Evolutionary conservation across 2,329 filamentous ascomycete genomes (phyloP).

Genomic region (Sporothrix sp.): DNA sequence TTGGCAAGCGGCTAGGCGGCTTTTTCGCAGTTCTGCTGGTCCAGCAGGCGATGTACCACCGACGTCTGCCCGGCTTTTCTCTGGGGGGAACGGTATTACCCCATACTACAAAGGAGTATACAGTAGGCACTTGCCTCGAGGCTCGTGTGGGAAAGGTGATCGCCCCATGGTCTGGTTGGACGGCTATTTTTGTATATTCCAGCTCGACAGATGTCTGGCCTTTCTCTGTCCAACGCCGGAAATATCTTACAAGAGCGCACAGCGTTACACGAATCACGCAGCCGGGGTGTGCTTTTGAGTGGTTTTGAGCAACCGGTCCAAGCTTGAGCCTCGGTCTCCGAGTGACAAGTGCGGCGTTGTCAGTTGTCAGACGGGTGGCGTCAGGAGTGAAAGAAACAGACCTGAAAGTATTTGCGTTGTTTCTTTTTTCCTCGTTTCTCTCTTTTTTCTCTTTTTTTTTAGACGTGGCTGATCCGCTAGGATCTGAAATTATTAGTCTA

Average conservation of each 20-base stretch:
- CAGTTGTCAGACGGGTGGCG: background rate
- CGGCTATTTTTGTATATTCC: too few relatives aligned
- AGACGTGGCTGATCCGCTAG: background rate
- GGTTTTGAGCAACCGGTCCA: too few relatives aligned
- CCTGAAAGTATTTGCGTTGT: too few relatives aligned
- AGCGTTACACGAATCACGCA: background rate
- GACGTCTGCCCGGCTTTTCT: constrained; percentile 10
- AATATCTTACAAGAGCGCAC: constrained; percentile 2
- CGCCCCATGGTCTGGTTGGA: background rate
- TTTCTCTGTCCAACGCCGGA: constrained; percentile 3
- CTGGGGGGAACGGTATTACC: too few relatives aligned
- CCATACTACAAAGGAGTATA: too few relatives aligned
- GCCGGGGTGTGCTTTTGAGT: background rate
- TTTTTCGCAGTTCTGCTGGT: background rate
- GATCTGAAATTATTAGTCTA: constrained; percentile 6
- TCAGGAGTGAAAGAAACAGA: background rate
- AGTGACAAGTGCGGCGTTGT: background rate
- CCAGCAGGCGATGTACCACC: constrained; percentile 7
- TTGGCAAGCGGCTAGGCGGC: constrained; percentile 9
- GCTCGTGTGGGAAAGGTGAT: background rate
- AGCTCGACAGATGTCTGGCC: too few relatives aligned
- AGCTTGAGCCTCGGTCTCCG: too few relatives aligned
- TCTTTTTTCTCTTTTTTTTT: background rate
- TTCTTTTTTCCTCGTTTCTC: too few relatives aligned
- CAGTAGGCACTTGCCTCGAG: too few relatives aligned